These are phyloP conservation scores for Debaryomyces sp. DNA, from an alignment of 1,139 yeast species.

Conservation along the genomic window DNA sequence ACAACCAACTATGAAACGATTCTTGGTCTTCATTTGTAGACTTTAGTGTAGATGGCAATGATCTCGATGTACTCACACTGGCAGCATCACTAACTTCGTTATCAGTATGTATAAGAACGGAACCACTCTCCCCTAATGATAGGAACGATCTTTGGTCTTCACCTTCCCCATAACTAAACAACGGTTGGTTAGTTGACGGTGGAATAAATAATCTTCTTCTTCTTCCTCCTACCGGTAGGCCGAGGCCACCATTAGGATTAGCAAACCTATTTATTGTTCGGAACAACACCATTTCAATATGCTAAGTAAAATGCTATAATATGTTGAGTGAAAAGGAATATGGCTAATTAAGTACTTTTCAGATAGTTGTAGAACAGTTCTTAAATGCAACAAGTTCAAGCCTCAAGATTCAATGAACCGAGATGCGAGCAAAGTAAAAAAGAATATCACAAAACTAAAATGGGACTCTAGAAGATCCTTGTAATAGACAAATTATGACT, in stretches of 20 bases:
- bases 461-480: too few species aligned
- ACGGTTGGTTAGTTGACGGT: constrained; percentile 69
- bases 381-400: too few species aligned
- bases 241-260: constrained; percentile 40
- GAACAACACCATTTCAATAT: constrained; percentile 42
- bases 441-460: background rate
- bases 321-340: background rate
- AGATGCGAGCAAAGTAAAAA: background rate
- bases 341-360: background rate
- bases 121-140: constrained; percentile 42
- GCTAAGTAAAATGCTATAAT: background rate
- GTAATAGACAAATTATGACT: background rate
- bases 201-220: constrained; percentile 60
- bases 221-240: constrained; percentile 37
- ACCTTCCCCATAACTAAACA: constrained; percentile 62
- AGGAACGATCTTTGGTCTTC: constrained; percentile 70
- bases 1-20: constrained; percentile 60
- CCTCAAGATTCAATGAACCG: background rate
- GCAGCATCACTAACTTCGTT: constrained; percentile 51
- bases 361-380: background rate
- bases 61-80: constrained; percentile 55
- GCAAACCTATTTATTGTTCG: constrained; percentile 44
- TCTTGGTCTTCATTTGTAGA: constrained; percentile 56
- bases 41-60: constrained; percentile 65
- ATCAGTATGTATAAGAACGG: constrained; percentile 45